phyloP scores from a whole-genome alignment of 495 filamentous ascomycete species.

The Tuber borchii region DNA sequence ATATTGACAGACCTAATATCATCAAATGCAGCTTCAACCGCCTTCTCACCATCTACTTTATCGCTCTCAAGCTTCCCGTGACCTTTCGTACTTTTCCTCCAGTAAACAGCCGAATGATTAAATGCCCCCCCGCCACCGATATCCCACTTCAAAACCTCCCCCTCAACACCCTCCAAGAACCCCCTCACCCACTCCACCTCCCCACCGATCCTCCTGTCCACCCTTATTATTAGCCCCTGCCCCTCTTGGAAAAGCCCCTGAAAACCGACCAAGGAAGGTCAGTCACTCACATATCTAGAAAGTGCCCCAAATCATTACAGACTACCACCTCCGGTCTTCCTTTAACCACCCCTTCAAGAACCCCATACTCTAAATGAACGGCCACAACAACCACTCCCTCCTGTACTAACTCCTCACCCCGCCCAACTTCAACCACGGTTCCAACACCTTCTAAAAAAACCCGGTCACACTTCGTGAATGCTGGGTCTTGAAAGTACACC shows the following conservation, averaged over 20 bases:
- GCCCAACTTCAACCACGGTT: background rate
- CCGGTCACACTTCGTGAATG: slow-evolving; percentile 20
- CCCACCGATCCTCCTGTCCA: slow-evolving; percentile 14
- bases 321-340: slow-evolving; percentile 18
- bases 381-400: slow-evolving; percentile 24
- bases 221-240: background rate
- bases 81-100: slow-evolving; percentile 3
- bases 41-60: background rate
- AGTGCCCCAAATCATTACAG: slow-evolving; percentile 32
- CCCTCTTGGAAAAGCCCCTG: background rate
- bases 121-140: slow-evolving; percentile 33
- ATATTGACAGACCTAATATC: background rate
- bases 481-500: slow-evolving; percentile 29
- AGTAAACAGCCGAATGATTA: slow-evolving; percentile 37
- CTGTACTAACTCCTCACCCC: slow-evolving; percentile 16
- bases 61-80: background rate
- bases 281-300: slow-evolving; percentile 32
- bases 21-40: background rate
- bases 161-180: slow-evolving; percentile 8
- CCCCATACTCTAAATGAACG: slow-evolving; percentile 37
- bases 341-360: slow-evolving; percentile 10
- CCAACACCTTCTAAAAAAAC: slow-evolving; percentile 15
- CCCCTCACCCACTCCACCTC: slow-evolving; percentile 12
- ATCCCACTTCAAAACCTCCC: slow-evolving; percentile 6
- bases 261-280: background rate